Base-by-base conservation (phyloP, 2,329 filamentous ascomycete species). In the Pyrenochaeta sp. region DNA sequence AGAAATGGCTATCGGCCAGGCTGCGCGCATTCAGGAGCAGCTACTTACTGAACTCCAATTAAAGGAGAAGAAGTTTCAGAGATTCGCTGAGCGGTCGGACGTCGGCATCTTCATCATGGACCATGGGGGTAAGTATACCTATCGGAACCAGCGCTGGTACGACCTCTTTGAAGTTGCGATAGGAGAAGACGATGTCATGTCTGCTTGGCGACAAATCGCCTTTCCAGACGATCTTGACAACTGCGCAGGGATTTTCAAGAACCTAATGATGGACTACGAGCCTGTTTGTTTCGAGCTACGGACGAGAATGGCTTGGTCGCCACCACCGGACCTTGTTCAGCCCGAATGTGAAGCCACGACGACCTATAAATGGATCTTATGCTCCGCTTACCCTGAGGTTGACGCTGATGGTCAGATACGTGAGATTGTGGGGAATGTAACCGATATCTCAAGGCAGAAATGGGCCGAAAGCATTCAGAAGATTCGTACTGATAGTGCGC, bases 21-120 rank as follows among this genome's bases (percentile, higher is more conserved):
- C 76, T 45, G 72, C 76, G n/a, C 68, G 74, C 1, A 68, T 78
- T 65, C 37, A 76, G 74, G 56, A 70, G 32, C 64, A 70, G n/a
- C 58, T 77, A 2, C 60, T 73, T 9, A 75, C 70, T 7, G 78
- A 80, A 44, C 70, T 76, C 2, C 70, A 73, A n/a, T 48, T 65
- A 7, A 71, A 66, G 28, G 66, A 72, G 37, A 69, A 69, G 45
- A 71, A 71, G 24, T 80, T 81, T 45, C 71, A 76, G 19, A 66
- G 76, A 4, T 77, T 81, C 62, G 78, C 79, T 2, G 73, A 77
- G 40, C 65, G 74, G 5, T 68, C 76, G 5, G 77, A 79, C 3
- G 71, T 80, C 3, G 79, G 74, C 1, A 81, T 82, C 50, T 81
- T 78, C 54, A 75, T 77, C 37, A 69, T 78, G 36, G 69, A 72